Evolutionary conservation across 139 green algal species (phyloP), one percentile per base, ranked within the genome.

Genomic region (Tetradesmus lagerheimii): DNA sequence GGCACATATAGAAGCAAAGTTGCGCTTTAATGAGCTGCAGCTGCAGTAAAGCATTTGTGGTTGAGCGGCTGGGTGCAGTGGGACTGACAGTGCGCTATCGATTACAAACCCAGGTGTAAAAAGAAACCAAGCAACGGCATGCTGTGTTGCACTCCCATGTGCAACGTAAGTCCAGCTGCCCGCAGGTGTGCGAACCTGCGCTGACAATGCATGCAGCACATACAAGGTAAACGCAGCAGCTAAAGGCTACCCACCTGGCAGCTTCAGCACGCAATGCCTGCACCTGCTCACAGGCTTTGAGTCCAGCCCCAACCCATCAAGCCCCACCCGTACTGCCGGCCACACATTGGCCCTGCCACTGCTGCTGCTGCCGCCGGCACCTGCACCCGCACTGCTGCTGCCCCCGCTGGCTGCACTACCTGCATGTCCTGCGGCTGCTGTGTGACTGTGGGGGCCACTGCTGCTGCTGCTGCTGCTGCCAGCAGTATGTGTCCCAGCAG

Each of bases 271-370:
- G 62, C 93, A 92, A 64, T 94, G 89, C 37, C 95, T 92, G 91
- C 93, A 95, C n/a, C 92, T 86, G 1, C 83, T 91, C 2, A 98
- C 92, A 20, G 89, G 89, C 18, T 92, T 92, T 1, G 79, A 41
- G 2, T 80, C n/a, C 29, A 98, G 45, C 0, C 94, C 89, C 66
- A 98, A 80, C 2, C 95, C 96, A 35, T 96, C 93, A 71, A 98
- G 91, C 1, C 87, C 95, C 16, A 89, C 92, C 23, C 93, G 86
- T 39, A 97, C 93, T 45, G 88, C 78, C 4, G 94, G 94, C 96
- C 95, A 98, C 20, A 88, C 66, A 84, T 91, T 62, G 5, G 45
- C 64, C 37, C 83, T 66, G 12, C 64, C 83, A 4, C 31, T 18
- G 35, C 53, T 38, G 35, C 92, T 12, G 57, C 41, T 41, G 67